These are phyloP conservation scores for Coemansia sp. DNA, from an alignment of 192 early-diverging fungal genomes.

Conservation along the genomic window DNA sequence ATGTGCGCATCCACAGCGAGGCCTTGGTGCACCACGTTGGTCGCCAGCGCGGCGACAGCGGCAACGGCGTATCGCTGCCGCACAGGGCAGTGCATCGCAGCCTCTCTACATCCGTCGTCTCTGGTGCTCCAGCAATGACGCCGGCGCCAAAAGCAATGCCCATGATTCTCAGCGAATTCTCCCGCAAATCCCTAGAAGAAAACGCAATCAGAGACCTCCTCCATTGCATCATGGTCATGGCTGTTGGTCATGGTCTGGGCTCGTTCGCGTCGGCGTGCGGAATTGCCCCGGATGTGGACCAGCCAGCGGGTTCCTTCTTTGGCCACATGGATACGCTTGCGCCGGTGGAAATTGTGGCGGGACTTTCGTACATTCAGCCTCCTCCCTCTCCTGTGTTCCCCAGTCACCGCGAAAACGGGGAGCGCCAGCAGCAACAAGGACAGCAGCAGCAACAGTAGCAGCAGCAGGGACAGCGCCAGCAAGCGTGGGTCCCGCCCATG, in stretches of 20 bases:
- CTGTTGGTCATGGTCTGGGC: constrained; percentile 43
- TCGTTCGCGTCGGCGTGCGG: constrained; percentile 40
- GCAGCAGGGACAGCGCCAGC: background rate
- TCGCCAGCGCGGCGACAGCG: constrained; percentile 33
- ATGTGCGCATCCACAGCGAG: constrained; percentile 26
- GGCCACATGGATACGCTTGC: constrained; percentile 14
- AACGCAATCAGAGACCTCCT: constrained; percentile 41
- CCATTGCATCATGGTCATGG: constrained; percentile 31
- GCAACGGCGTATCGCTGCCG: background rate
- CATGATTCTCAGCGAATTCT: constrained; percentile 8
- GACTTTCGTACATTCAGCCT: constrained; percentile 22
- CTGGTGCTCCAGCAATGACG: constrained; percentile 5
- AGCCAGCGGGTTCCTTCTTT: constrained; percentile 37
- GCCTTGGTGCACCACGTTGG: constrained; percentile 1
- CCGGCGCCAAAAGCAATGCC: background rate
- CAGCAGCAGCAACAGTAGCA: constrained; percentile 7
- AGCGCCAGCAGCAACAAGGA: background rate
- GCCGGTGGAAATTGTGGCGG: constrained; percentile 15
- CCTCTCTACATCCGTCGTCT: constrained; percentile 26
- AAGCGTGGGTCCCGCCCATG: constrained; percentile 13
- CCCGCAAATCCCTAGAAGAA: constrained; percentile 36
- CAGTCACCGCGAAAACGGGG: background rate
- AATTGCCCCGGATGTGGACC: constrained; percentile 38
- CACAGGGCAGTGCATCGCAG: constrained; percentile 22
- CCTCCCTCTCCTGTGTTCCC: background rate